Evolutionary conservation across 2,329 filamentous ascomycete genomes (phyloP).

Genomic region (Ceratocystis eucalypticola): DNA sequence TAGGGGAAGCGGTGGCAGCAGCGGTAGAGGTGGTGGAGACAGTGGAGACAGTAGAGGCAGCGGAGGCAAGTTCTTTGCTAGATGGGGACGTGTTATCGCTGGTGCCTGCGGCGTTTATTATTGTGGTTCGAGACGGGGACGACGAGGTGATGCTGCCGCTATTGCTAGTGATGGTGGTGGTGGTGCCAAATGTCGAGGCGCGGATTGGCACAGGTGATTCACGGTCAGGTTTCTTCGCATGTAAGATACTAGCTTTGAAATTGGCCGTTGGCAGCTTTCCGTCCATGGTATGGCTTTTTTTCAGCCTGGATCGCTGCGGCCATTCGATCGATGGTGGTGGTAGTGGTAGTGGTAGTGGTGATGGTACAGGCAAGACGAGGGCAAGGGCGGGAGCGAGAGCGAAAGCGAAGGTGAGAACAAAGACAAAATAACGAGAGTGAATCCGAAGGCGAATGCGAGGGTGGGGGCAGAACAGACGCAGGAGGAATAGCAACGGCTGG

Average conservation of each 20-base stretch:
- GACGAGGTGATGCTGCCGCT: conserved; percentile 8
- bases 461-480: not conserved
- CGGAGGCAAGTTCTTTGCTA: not conserved
- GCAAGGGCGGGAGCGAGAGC: not conserved
- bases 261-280: conserved; percentile 16
- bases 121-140: conserved; percentile 12
- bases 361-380: not conserved
- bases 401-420: conserved; percentile 3
- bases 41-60: too few relatives aligned
- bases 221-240: conserved; percentile 1
- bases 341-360: not conserved
- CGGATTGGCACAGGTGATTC: not conserved
- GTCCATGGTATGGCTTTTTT: conserved; percentile 18
- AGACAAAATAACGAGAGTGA: not conserved
- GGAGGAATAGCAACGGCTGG: not conserved
- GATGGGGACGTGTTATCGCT: conserved; percentile 3
- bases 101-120: not conserved
- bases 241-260: conserved; percentile 14
- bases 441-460: conserved; percentile 5
- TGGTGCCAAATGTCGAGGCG: conserved; percentile 1
- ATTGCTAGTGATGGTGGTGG: not conserved
- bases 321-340: conserved; percentile 17
- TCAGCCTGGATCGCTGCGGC: conserved; percentile 4
- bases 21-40: conserved; percentile 1
- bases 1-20: not conserved